Conservation (phyloP, 1,139 yeast genomes). For the Nadsonia commutata region DNA sequence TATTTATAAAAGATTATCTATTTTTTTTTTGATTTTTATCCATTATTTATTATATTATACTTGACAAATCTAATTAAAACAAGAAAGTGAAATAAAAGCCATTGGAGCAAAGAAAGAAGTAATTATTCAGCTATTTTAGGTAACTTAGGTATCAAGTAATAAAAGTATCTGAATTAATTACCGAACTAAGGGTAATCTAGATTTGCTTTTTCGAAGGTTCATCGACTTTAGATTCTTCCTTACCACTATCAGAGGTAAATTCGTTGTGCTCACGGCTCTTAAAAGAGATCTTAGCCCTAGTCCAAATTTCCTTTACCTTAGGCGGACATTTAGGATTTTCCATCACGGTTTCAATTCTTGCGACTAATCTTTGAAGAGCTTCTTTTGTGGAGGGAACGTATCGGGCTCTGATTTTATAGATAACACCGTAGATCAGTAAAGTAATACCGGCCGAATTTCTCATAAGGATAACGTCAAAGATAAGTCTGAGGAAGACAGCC, state of each 20-base stretch:
- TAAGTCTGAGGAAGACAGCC: slow-evolving; percentile 29
- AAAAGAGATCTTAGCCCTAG: slow-evolving; percentile 30
- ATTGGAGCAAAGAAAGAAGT: too few relatives aligned
- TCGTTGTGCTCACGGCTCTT: slow-evolving; percentile 12
- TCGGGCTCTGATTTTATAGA: slow-evolving; percentile 63
- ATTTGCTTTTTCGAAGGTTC: slow-evolving; percentile 1
- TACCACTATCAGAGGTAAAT: slow-evolving; percentile 11
- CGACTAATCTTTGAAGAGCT: slow-evolving; percentile 48
- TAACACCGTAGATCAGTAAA: slow-evolving; percentile 40
- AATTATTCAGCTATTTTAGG: too few relatives aligned
- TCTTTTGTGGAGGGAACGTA: slow-evolving; percentile 54
- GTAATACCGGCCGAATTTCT: slow-evolving; percentile 53
- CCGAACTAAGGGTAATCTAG: too few relatives aligned
- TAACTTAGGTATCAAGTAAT: too few relatives aligned
- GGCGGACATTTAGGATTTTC: slow-evolving; percentile 42
- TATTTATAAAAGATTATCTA: too few relatives aligned
- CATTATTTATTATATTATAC: too few relatives aligned
- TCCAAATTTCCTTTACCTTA: slow-evolving; percentile 43
- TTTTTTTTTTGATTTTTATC: too few relatives aligned
- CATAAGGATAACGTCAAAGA: slow-evolving; percentile 44
- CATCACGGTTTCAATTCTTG: slow-evolving; percentile 45
- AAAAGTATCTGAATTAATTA: too few relatives aligned
- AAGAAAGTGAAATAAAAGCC: too few relatives aligned
- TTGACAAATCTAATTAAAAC: too few relatives aligned
- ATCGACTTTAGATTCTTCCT: slow-evolving; percentile 1